A percentile compares a stretch with the other conserved stretches of the same genome.
Evolutionary conservation across 306 rosid genomes (phyloP).

Genomic region (Luffa aegyptiaca): DNA sequence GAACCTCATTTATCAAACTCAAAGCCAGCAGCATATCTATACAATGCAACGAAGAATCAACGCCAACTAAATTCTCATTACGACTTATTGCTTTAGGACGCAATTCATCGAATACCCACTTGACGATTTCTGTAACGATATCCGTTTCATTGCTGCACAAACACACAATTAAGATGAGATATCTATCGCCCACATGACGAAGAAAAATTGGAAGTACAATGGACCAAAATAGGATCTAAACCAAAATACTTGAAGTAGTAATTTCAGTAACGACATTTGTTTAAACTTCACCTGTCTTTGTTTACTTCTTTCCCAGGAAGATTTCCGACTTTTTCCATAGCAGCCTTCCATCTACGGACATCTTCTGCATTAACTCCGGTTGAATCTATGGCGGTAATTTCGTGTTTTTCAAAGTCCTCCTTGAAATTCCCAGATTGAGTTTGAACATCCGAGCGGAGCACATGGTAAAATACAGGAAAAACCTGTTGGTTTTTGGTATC

Average conservation of each 20-base stretch:
- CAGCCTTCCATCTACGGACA: conserved; percentile 21
- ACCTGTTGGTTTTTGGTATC: background rate
- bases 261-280: no score
- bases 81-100: background rate
- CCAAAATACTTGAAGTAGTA: no score
- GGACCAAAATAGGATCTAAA: no score
- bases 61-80: background rate
- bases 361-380: background rate
- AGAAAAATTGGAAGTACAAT: no score
- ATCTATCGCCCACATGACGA: no score
- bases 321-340: conserved; percentile 3
- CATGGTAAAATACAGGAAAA: background rate
- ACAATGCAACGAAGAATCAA: background rate
- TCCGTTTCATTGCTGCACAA: background rate
- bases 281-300: background rate
- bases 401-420: conserved; percentile 11
- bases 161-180: background rate
- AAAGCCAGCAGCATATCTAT: background rate
- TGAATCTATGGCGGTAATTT: background rate
- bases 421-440: conserved; percentile 16
- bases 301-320: background rate
- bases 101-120: background rate
- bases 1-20: background rate
- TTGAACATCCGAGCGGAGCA: conserved; percentile 12
- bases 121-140: background rate